These are phyloP conservation scores for Prunella vulgaris DNA, from an alignment of 257 asterid genomes.

Conservation along the genomic window DNA sequence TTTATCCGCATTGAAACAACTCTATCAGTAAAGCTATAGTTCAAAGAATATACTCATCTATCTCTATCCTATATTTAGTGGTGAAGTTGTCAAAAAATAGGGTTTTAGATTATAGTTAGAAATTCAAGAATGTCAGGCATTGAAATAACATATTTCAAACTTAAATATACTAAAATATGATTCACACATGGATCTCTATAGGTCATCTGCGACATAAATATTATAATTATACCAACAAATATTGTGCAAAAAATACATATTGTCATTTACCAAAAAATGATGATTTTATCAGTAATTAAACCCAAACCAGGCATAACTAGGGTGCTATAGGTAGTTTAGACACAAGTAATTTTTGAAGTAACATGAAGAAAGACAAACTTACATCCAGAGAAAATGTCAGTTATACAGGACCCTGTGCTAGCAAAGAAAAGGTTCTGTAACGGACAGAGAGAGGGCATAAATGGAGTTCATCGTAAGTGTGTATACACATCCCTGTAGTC, in stretches of 20 bases:
- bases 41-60: not conserved
- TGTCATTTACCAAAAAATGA: too few species aligned
- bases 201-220: constrained; percentile 12
- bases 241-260: too few species aligned
- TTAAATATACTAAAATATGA: not conserved
- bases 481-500: constrained; percentile 77
- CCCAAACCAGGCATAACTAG: not conserved
- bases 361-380: constrained; percentile 94
- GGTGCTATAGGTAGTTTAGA: not conserved
- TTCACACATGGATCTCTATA: constrained; percentile 8
- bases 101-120: not conserved
- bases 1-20: too few species aligned
- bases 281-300: too few species aligned
- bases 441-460: constrained; percentile 73
- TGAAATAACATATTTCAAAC: not conserved
- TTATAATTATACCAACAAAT: constrained; percentile 11
- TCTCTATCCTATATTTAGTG: not conserved
- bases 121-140: not conserved
- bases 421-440: constrained; percentile 84
- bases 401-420: constrained; percentile 87
- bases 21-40: not conserved
- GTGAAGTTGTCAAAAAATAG: not conserved
- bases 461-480: constrained; percentile 71
- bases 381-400: constrained; percentile 80
- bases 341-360: constrained; percentile 15